Evolutionary conservation across 108 stramenopile genomes (phyloP).

Genomic region (Pelagomonas calceolata): DNA sequence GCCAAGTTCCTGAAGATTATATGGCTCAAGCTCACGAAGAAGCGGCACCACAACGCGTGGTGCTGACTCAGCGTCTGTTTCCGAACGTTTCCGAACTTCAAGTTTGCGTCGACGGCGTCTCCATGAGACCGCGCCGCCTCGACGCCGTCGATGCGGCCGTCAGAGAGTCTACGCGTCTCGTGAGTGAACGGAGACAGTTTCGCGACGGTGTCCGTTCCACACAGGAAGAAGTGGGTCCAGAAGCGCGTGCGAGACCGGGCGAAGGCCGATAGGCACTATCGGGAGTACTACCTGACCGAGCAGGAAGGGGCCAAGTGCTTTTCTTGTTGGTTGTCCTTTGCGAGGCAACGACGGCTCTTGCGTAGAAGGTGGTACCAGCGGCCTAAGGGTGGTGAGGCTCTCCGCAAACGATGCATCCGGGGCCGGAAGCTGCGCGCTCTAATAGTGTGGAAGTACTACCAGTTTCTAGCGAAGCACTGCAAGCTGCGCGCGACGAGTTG

Average conservation of each 20-base stretch:
- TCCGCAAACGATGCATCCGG: background rate
- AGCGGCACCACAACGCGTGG: background rate
- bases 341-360: background rate
- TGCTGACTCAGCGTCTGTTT: too few relatives aligned
- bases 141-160: too few relatives aligned
- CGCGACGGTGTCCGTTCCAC: too few relatives aligned
- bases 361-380: background rate
- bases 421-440: background rate
- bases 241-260: too few relatives aligned
- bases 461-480: background rate
- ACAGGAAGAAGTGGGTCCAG: background rate
- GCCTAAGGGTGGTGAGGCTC: background rate
- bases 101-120: too few relatives aligned
- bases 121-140: too few relatives aligned
- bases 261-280: background rate
- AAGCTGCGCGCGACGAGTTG: background rate
- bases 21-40: background rate
- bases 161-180: too few relatives aligned
- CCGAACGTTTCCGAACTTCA: too few relatives aligned
- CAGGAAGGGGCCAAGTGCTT: background rate
- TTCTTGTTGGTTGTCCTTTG: background rate
- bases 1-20: background rate
- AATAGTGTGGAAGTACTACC: background rate
- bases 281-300: background rate
- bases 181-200: too few relatives aligned